phyloP scores from a whole-genome alignment of 106 monocot species.

The Acorus gramineus region DNA sequence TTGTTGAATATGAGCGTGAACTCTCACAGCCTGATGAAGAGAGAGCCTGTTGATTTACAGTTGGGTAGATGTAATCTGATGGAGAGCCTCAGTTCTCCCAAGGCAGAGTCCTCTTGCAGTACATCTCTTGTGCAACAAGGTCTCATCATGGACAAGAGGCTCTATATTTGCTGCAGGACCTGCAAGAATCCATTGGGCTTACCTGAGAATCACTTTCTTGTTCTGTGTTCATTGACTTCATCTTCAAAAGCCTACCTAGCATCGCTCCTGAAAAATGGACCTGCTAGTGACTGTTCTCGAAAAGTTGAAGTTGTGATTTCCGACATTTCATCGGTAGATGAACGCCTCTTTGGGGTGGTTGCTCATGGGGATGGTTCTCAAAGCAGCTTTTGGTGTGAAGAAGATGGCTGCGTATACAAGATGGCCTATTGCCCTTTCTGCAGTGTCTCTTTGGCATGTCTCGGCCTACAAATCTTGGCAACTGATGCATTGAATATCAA shows the following conservation, averaged over 20 bases:
- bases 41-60: slow-evolving; percentile 22
- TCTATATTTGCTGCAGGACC: slow-evolving; percentile 41
- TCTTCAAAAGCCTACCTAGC: slow-evolving; percentile 53
- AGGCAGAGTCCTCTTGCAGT: slow-evolving; percentile 11
- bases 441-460: slow-evolving; percentile 10
- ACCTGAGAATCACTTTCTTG: slow-evolving; percentile 33
- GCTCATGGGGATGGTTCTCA: slow-evolving; percentile 6
- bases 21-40: slow-evolving; percentile 58
- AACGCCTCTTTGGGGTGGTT: slow-evolving; percentile 15
- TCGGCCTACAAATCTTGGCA: slow-evolving; percentile 68
- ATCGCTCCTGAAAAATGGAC: slow-evolving; percentile 32
- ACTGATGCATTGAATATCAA: slow-evolving; percentile 48
- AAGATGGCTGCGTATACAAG: slow-evolving; percentile 87
- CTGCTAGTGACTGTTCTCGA: slow-evolving; percentile 1
- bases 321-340: slow-evolving; percentile 30
- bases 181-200: slow-evolving; percentile 58
- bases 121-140: slow-evolving; percentile 6
- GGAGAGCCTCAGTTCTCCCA: slow-evolving; percentile 8
- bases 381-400: slow-evolving; percentile 55
- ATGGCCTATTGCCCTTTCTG: slow-evolving; percentile 60
- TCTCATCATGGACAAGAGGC: slow-evolving; percentile 12
- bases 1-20: slow-evolving; percentile 50
- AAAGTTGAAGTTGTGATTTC: slow-evolving; percentile 22
- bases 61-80: slow-evolving; percentile 16
- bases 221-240: slow-evolving; percentile 31